Percentiles rank a stretch among this genome's conserved stretches.
Conservation (phyloP, 2,329 filamentous ascomycete genomes). For the Penicillium sp. region DNA sequence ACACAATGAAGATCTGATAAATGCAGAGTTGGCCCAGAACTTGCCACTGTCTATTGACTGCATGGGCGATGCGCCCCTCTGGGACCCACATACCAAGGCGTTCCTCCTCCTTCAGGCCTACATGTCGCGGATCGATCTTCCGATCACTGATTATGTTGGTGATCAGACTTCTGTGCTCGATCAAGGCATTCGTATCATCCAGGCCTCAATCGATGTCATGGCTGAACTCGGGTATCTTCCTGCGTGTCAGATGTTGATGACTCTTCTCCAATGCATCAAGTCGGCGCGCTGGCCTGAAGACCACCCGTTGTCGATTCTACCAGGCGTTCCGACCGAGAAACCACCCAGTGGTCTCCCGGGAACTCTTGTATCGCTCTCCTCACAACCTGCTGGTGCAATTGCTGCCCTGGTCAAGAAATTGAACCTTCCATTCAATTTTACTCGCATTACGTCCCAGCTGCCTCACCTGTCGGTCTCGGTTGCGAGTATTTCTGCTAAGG, state of each 20-base stretch:
- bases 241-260: conserved; percentile 78
- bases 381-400: conserved; percentile 29
- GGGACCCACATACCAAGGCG: conserved; percentile 97
- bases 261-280: conserved; percentile 87
- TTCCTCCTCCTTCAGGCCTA: conserved; percentile 93
- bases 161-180: conserved; percentile 87
- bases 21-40: conserved; percentile 80
- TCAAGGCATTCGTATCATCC: conserved; percentile 93
- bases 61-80: conserved; percentile 75
- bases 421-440: conserved; percentile 40
- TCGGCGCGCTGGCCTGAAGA: conserved; percentile 88
- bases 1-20: conserved; percentile 97
- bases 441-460: conserved; percentile 63
- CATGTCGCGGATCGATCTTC: conserved; percentile 88
- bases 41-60: conserved; percentile 67
- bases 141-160: conserved; percentile 95
- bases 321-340: conserved; percentile 56
- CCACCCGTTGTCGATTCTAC: conserved; percentile 73
- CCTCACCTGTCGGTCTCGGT: conserved; percentile 68
- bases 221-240: conserved; percentile 82
- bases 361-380: conserved; percentile 34
- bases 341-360: conserved; percentile 29
- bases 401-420: conserved; percentile 31
- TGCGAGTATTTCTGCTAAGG: conserved; percentile 60
- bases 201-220: conserved; percentile 90